Evolutionary conservation across 73 alveolate species (phyloP), one percentile per base, ranked within the genome.

Genomic region (Paramecium octaurelia): DNA sequence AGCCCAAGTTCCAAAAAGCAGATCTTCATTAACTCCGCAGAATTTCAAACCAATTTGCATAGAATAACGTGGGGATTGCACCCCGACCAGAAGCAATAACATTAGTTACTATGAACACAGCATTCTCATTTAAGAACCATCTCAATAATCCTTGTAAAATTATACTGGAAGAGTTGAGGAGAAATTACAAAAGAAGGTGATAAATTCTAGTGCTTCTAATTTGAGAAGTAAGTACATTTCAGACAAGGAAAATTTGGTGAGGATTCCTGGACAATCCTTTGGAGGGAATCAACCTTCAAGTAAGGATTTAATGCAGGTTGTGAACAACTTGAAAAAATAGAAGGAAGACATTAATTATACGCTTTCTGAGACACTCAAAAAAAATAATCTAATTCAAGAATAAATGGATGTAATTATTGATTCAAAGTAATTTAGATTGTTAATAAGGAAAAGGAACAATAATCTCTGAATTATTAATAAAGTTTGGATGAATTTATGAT

Each of bases 31-130:
- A 21, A 80, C 91, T 6, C 91, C 91, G 21, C 6, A 27, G 18
- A 80, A 42, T 80, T 44, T 42, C 35, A 80, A 80, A 23, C 91
- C 88, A 75, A 75, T 75, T 38, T 75, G 60, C 6, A 42, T 80
- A 20, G 91, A 80, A 24, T 46, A 21, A 44, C 24, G 70, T 6
- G 43, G 57, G 46, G 91, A 80, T 46, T 27, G 44, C 3, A 80
- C 91, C 11, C 91, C 73, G 20, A 48, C 29, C 8, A 21, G 91
- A 40, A 23, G 50, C 43, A 23, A 80, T 10, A 80, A 80, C 31
- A 80, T 80, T 24, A 80, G 91, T 48, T 80, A 43, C 59, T 73
- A 73, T 73, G 87, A 73, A 40, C 87, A 35, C 42, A 64, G 84
- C 31, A 64, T 64, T 11, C 84, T 64, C 29, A 34, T 64, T 64